Evolutionary conservation across 1,284 basidiomycete species (phyloP), one percentile per base, ranked within the genome.

Genomic region (Trametes polyzona): DNA sequence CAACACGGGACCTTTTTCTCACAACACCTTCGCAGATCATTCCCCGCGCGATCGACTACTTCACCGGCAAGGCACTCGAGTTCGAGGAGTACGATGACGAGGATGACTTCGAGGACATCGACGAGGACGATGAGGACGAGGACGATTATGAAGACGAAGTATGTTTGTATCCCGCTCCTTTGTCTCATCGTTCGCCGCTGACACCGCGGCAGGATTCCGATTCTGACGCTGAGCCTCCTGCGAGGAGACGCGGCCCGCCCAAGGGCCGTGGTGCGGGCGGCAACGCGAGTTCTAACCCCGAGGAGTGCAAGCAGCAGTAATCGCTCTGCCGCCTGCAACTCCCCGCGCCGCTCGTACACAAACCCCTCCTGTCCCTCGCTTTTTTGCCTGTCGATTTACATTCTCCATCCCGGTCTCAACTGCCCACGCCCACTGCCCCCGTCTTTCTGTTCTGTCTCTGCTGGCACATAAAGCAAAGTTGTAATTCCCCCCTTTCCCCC

Each of bases 61-160:
- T 98, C 77, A 98, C 96, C 17, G 96, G 96, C 69, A 96, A 97
- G 78, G 95, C 95, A 17, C 84, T 98, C 51, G 87, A 93, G 68
- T 95, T 90, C 71, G 96, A 97, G 65, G 82, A 87, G 64, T 71
- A 88, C 59, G 90, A 87, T 5, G 87, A 90, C 0, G 88, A 90
- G 7, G 83, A 87, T 16, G 86, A 86, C 17, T 83, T 84, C 16
- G 83, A 85, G 30, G 81, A 84, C 23, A 74, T 82, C 2, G 83
- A 86, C 9, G 85, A 86, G 27, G 84, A 87, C 14, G 76, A 79
- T n/a, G 75, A 73, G 12, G 73, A 74, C 30, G 75, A 74, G 33
- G 83, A 79, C 57, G 79, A 80, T 27, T 81, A 81, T 59, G 82
- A 82, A 66, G 78, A 80, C 56, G 78, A 79, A 69, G 78, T 79